Conservation (phyloP, 1,284 basidiomycete genomes). For the Puccinia coronata region DNA sequence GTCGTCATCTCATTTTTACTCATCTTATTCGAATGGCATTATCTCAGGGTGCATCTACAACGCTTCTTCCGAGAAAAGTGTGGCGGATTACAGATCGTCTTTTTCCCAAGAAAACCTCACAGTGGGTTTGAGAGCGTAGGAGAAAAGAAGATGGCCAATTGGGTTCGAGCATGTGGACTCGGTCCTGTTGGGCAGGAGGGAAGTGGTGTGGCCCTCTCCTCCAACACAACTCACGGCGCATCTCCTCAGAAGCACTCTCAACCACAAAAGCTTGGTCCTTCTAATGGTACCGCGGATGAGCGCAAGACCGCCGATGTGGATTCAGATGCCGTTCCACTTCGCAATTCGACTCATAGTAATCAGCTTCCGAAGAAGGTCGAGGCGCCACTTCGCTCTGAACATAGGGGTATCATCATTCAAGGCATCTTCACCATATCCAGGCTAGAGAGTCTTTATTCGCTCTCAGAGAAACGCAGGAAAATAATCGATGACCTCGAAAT, state of each 20-base stretch:
- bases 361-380: too few species aligned
- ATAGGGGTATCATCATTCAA: slow-evolving; percentile 36
- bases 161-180: slow-evolving; percentile 27
- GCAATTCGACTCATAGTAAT: background rate
- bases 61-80: slow-evolving; percentile 26
- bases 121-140: slow-evolving; percentile 32
- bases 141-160: slow-evolving; percentile 27
- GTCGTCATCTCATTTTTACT: slow-evolving; percentile 18
- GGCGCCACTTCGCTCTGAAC: background rate
- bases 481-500: slow-evolving; percentile 32
- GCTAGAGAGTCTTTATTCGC: slow-evolving; percentile 6
- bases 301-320: background rate
- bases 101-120: slow-evolving; percentile 5
- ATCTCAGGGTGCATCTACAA: background rate
- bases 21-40: slow-evolving; percentile 30
- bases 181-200: slow-evolving; percentile 30
- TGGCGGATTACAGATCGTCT: slow-evolving; percentile 30
- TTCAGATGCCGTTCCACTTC: background rate
- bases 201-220: background rate
- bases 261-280: too few species aligned
- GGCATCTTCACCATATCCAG: slow-evolving; percentile 34
- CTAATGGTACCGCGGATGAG: too few species aligned
- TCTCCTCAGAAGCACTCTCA: too few species aligned
- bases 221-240: too few species aligned
- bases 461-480: slow-evolving; percentile 23